Evolutionary conservation across 208 protist genomes (phyloP).

Genomic region (Trypanosoma lewisi): DNA sequence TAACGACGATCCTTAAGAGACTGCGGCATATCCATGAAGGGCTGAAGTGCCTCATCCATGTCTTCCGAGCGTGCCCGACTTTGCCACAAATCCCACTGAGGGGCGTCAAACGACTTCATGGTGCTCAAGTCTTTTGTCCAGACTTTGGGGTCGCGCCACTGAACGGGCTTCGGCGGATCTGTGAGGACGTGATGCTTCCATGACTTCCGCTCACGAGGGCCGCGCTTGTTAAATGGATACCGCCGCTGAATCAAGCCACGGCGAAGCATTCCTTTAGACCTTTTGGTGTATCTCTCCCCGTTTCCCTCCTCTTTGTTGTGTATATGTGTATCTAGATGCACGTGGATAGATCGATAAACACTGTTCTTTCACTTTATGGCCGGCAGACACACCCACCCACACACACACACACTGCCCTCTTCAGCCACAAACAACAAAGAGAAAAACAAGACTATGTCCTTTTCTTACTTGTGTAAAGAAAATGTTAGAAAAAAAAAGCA

Average conservation of each 20-base stretch:
- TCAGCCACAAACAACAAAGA: no score
- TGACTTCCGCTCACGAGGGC: slow-evolving; percentile 84
- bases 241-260: slow-evolving; percentile 51
- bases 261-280: slow-evolving; percentile 57
- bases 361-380: no score
- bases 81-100: slow-evolving; percentile 91
- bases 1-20: slow-evolving; percentile 90
- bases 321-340: not conserved
- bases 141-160: slow-evolving; percentile 91
- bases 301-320: slow-evolving; percentile 3
- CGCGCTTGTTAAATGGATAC: slow-evolving; percentile 88
- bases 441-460: no score
- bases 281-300: not conserved
- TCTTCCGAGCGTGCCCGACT: slow-evolving; percentile 84
- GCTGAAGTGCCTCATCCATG: slow-evolving; percentile 91
- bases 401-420: no score
- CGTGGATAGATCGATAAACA: no score
- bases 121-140: slow-evolving; percentile 87
- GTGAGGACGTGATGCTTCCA: slow-evolving; percentile 91
- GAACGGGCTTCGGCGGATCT: slow-evolving; percentile 84
- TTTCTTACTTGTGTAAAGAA: no score
- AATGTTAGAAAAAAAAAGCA: no score
- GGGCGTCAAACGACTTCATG: slow-evolving; percentile 92
- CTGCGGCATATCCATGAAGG: slow-evolving; percentile 94
- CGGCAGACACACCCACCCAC: no score